Evolutionary conservation across 1,284 basidiomycete species (phyloP).

Genomic region (Boletus sp.): DNA sequence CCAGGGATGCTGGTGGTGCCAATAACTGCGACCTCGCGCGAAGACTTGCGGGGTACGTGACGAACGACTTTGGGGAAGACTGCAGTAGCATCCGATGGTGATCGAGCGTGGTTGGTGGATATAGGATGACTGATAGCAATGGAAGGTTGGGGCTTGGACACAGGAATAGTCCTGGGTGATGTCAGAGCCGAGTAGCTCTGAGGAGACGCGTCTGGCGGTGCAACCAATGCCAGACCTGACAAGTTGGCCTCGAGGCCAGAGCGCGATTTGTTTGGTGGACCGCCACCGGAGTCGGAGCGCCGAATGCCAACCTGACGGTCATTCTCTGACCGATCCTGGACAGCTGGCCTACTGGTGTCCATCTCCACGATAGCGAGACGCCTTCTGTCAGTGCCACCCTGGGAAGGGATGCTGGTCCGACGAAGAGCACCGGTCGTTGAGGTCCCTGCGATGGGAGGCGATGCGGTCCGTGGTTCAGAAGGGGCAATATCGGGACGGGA

Average conservation of each 20-base stretch:
- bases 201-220: conserved; percentile 64
- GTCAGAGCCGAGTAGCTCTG: conserved; percentile 47
- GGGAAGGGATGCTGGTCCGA: conserved; percentile 50
- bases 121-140: conserved; percentile 18
- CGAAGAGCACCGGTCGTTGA: conserved; percentile 26
- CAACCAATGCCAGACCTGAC: conserved; percentile 57
- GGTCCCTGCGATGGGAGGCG: conserved; percentile 27
- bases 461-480: conserved; percentile 25
- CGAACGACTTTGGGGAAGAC: conserved; percentile 14
- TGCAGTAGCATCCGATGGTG: conserved; percentile 42
- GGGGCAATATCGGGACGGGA: not conserved
- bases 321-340: conserved; percentile 24
- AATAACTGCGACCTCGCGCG: conserved; percentile 57
- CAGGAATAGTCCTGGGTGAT: conserved; percentile 48
- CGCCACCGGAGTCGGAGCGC: conserved; percentile 27
- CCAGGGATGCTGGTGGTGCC: conserved; percentile 37
- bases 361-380: conserved; percentile 64
- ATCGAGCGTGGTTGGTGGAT: conserved; percentile 37
- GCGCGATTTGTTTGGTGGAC: conserved; percentile 32
- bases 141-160: conserved; percentile 21
- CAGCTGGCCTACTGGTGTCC: conserved; percentile 30
- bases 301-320: conserved; percentile 27
- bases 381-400: conserved; percentile 59
- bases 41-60: conserved; percentile 36
- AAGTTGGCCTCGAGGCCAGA: conserved; percentile 44